Evolutionary conservation across 768 basidiomycete genomes (phyloP).

Genomic region (Leccinum longicurvipes): DNA sequence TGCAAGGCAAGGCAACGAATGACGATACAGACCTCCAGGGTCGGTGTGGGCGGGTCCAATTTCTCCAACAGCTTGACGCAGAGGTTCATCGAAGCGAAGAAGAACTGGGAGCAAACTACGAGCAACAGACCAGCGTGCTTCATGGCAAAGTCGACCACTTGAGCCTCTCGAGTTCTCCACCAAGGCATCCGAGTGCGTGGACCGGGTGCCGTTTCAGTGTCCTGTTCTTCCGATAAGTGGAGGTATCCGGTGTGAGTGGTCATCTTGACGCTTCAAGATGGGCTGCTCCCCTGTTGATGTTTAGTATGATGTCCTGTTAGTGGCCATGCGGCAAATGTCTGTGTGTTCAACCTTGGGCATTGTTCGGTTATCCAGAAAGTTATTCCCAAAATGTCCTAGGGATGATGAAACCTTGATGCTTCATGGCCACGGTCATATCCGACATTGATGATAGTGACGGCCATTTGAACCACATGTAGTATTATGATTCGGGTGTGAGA

Average conservation of each 20-base stretch:
- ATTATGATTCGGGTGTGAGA: no score
- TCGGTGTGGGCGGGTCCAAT: conserved; percentile 55
- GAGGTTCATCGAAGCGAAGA: conserved; percentile 59
- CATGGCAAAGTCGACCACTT: conserved; percentile 10
- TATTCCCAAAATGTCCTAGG: not conserved
- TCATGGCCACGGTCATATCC: not conserved
- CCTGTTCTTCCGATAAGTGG: not conserved
- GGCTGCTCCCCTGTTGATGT: not conserved
- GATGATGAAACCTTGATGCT: no score
- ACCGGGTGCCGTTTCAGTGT: not conserved
- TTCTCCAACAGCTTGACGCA: conserved; percentile 60
- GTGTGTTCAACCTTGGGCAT: not conserved
- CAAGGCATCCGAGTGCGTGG: not conserved
- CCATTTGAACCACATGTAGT: no score
- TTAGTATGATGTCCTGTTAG: not conserved
- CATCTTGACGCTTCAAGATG: not conserved
- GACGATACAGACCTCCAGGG: conserved; percentile 46
- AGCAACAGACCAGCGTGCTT: conserved; percentile 59
- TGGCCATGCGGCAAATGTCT: not conserved
- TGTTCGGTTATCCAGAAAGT: not conserved
- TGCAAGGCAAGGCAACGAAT: conserved; percentile 12
- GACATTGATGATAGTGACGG: no score
- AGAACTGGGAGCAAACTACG: conserved; percentile 53
- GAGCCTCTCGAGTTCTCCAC: not conserved
- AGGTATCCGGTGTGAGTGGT: not conserved